Evolutionary conservation across 2,329 filamentous ascomycete genomes (phyloP), one percentile per base, ranked within the genome.

Genomic region (Reticulascus tulasneorum): DNA sequence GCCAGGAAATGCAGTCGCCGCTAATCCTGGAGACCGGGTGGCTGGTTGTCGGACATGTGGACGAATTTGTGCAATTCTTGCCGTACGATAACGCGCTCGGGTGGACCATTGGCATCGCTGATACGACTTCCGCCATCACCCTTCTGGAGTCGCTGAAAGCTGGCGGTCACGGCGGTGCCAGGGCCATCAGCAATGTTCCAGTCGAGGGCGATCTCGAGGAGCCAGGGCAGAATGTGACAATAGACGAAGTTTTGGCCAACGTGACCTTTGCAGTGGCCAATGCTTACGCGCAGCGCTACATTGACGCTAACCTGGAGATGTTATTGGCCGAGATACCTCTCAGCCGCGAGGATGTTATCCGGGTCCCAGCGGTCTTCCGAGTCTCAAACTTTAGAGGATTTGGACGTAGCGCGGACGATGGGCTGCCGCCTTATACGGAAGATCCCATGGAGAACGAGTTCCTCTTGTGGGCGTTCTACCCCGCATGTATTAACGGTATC

Each of bases 1-100:
- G 53, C 0, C 62, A 67, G 31, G 55, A 54, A 15, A 38, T 53
- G 2, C 61, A 67, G 27, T 44, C 53, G 5, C 59, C 62, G 1
- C 36, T 66, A 3, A 35, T 54, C 1, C 45, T 66, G 1, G 60
- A 61, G 24, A 47, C 54, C 0, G 50, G 50, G 5, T 62, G 55
- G 53, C 51, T 61, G 2, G 33, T 29, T 1, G 43, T 55, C 4
- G 55, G 57, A 0, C 58, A 62, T 30, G 52, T 62, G 9, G 55
- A 62, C 24, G 55, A 62, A 34, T 51, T 60, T n/a, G 44, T 61
- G 2, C 55, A 59, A 33, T 58, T 59, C 35, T 23, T 60, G 2
- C 54, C 56, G 1, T 45, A 38, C 11, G 29, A 41, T 23, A 36
- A 38, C 2, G 21, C 35, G 4, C 28, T 44, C n/a, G 47, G 49